Evolutionary conservation across 2,329 filamentous ascomycete species (phyloP).

Genomic region (Sclerotinia glacialis): DNA sequence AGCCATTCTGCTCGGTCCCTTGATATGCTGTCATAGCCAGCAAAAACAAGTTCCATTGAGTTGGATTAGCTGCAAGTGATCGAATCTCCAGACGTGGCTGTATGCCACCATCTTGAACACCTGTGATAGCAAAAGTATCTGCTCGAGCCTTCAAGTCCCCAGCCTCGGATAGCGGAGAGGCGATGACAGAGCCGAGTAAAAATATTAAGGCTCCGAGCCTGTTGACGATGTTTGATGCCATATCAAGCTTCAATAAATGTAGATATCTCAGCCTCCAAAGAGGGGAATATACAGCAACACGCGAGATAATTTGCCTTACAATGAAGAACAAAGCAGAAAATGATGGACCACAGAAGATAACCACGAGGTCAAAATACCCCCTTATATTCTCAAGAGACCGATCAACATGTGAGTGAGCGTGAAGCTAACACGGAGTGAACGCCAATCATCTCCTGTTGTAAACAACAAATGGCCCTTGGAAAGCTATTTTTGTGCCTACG

Average conservation of each 20-base stretch:
- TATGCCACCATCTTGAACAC: constrained; percentile 13
- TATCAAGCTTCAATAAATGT: not conserved
- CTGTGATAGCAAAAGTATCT: constrained; percentile 17
- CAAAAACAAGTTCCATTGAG: constrained; percentile 73
- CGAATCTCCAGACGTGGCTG: constrained; percentile 62
- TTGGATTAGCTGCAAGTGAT: constrained; percentile 54
- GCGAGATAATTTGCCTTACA: not conserved
- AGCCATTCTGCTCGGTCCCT: constrained; percentile 61
- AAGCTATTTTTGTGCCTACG: not conserved
- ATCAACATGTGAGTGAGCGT: not conserved
- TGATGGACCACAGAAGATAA: not conserved
- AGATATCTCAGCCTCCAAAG: not conserved
- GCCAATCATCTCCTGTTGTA: not conserved
- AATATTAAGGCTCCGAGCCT: not conserved
- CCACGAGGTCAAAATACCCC: not conserved
- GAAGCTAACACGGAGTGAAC: not conserved
- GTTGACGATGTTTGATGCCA: constrained; percentile 4
- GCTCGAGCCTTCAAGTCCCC: constrained; percentile 3
- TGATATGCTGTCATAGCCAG: constrained; percentile 66
- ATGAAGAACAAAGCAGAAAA: not conserved
- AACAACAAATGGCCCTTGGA: not conserved
- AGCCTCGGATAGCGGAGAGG: constrained; percentile 1
- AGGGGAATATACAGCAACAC: not conserved
- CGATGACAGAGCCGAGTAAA: constrained; percentile 1
- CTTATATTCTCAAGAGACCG: constrained; percentile 1